Evolutionary conservation across 345 rosid genomes (phyloP).

Genomic region (Populus tremula): DNA sequence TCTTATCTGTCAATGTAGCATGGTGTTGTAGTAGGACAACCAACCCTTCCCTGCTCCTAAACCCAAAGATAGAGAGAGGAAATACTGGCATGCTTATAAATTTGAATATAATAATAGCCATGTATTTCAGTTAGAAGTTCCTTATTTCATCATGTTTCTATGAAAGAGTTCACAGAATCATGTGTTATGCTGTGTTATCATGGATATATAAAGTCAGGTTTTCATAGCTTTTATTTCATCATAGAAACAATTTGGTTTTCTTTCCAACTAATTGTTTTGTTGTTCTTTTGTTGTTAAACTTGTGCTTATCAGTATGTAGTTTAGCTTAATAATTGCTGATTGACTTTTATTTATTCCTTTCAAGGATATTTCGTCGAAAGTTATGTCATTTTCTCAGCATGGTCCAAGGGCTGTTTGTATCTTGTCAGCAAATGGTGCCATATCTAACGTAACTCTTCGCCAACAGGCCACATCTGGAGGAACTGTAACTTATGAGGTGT

Average conservation of each 20-base stretch:
- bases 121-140: background rate
- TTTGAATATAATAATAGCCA: background rate
- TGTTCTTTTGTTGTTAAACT: background rate
- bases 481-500: conserved; percentile 72
- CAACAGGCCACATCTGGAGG: conserved; percentile 73
- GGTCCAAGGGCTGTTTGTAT: conserved; percentile 64
- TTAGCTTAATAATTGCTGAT: background rate
- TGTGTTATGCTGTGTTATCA: background rate
- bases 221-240: background rate
- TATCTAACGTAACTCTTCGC: conserved; percentile 73
- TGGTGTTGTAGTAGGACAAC: background rate
- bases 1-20: background rate
- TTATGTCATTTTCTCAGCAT: conserved; percentile 67
- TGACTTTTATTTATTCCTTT: conserved; percentile 12
- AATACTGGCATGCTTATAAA: background rate
- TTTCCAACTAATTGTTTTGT: background rate
- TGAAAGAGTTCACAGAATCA: background rate
- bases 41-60: background rate
- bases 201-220: background rate
- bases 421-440: conserved; percentile 70
- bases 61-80: background rate
- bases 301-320: background rate
- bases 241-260: background rate
- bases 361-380: conserved; percentile 63
- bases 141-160: background rate